phyloP scores from a whole-genome alignment of 1,284 basidiomycete genomes.

The Fomes fomentarius region DNA sequence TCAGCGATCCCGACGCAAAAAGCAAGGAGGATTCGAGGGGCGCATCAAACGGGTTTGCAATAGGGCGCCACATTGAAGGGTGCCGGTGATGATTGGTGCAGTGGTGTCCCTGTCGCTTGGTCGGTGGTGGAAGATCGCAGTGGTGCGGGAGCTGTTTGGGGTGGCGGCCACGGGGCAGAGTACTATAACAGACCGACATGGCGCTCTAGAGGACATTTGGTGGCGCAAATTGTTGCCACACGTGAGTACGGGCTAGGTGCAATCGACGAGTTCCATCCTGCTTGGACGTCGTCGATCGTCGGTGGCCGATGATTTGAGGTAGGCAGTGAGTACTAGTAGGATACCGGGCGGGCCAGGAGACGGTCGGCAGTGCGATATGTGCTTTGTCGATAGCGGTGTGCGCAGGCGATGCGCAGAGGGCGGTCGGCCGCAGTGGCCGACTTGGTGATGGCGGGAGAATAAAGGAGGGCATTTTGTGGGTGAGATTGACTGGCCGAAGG shows the following conservation, averaged over 20 bases:
- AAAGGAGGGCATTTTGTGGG: not conserved
- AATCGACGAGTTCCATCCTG: not conserved
- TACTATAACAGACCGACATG: too few species aligned
- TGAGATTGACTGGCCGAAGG: not conserved
- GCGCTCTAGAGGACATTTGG: not conserved
- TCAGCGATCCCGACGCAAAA: not conserved
- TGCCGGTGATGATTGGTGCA: not conserved
- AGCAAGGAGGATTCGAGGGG: not conserved
- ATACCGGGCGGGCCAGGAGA: not conserved
- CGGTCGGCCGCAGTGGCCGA: not conserved
- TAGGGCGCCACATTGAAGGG: slow-evolving; percentile 2
- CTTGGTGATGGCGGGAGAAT: not conserved
- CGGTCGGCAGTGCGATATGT: not conserved
- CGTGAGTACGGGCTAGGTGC: not conserved
- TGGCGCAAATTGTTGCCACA: slow-evolving; percentile 8
- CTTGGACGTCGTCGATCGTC: too few species aligned
- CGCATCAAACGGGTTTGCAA: not conserved
- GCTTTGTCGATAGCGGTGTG: not conserved
- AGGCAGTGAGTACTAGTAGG: too few species aligned
- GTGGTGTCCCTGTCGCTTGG: not conserved
- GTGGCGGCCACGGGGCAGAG: slow-evolving; percentile 8
- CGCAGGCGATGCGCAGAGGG: not conserved
- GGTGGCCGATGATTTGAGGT: too few species aligned
- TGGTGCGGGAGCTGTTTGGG: not conserved
- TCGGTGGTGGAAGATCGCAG: not conserved